Percentiles rank a stretch among this genome's conserved stretches.
These are phyloP conservation scores for Phytophthora gonapodyides DNA, from an alignment of 352 stramenopile genomes.

Conservation along the genomic window DNA sequence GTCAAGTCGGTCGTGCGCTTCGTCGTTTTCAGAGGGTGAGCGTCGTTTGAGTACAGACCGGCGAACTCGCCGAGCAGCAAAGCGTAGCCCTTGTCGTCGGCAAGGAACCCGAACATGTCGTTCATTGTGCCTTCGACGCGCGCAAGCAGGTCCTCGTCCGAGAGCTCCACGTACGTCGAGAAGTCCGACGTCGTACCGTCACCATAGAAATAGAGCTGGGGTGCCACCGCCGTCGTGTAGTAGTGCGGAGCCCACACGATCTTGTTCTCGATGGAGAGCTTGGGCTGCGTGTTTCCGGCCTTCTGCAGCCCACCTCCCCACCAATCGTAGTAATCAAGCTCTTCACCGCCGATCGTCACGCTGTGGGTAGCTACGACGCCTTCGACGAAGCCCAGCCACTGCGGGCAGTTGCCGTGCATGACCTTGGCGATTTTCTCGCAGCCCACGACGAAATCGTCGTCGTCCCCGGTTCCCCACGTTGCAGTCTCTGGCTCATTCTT, in stretches of 20 bases:
- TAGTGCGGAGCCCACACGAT: conserved; percentile 84
- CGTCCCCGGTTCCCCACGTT: conserved; percentile 69
- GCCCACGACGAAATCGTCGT: conserved; percentile 69
- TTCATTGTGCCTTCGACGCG: conserved; percentile 65
- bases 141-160: conserved; percentile 51
- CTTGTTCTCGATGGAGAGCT: conserved; percentile 71
- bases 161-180: conserved; percentile 61
- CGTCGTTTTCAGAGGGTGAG: conserved; percentile 68
- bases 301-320: conserved; percentile 78
- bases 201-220: conserved; percentile 79
- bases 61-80: conserved; percentile 80
- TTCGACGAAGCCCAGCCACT: conserved; percentile 84
- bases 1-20: conserved; percentile 77
- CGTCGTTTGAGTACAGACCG: conserved; percentile 70
- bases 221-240: conserved; percentile 78
- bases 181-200: conserved; percentile 53
- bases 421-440: conserved; percentile 75
- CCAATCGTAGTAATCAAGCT: conserved; percentile 81
- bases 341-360: conserved; percentile 48
- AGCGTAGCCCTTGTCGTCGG: conserved; percentile 49
- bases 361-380: conserved; percentile 56
- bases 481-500: conserved; percentile 80
- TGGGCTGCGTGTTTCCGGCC: conserved; percentile 45
- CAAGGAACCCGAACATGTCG: conserved; percentile 81
- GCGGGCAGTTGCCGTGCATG: conserved; percentile 74